These are phyloP conservation scores for Ogataea populi-albae DNA, from an alignment of 805 yeast species.

Conservation along the genomic window DNA sequence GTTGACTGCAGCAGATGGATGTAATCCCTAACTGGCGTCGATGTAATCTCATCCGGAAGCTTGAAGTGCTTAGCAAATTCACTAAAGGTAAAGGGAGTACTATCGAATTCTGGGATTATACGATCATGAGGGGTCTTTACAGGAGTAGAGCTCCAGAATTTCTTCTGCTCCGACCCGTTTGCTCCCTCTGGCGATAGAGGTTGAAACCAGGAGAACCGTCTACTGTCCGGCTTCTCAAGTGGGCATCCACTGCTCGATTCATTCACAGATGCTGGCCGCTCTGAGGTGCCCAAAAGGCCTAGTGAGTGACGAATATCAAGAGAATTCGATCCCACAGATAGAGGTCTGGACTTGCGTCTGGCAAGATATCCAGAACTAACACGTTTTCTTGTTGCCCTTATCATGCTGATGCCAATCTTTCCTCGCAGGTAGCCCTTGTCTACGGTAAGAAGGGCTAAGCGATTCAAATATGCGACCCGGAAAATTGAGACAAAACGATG, in stretches of 20 bases:
- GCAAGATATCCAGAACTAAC: neutral
- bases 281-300: neutral
- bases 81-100: conserved; percentile 9
- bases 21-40: conserved; percentile 21
- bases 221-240: no score
- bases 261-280: neutral
- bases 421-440: conserved; percentile 28
- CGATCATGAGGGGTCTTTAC: neutral
- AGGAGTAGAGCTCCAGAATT: neutral
- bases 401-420: conserved; percentile 18
- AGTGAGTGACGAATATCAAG: no score
- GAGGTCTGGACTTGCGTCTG: conserved; percentile 8
- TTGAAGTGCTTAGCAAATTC: conserved; percentile 24
- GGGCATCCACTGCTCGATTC: neutral
- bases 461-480: conserved; percentile 11
- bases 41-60: conserved; percentile 23
- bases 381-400: conserved; percentile 13
- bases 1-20: conserved; percentile 14
- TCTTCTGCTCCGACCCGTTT: no score
- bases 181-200: no score
- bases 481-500: conserved; percentile 6
- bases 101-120: conserved; percentile 7
- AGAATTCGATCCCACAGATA: conserved; percentile 3
- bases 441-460: conserved; percentile 17
- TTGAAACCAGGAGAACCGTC: no score